A percentile compares a stretch with the other conserved stretches of the same genome.
phyloP scores from a whole-genome alignment of 1,139 yeast genomes.

The Pneumocystis carinii region DNA sequence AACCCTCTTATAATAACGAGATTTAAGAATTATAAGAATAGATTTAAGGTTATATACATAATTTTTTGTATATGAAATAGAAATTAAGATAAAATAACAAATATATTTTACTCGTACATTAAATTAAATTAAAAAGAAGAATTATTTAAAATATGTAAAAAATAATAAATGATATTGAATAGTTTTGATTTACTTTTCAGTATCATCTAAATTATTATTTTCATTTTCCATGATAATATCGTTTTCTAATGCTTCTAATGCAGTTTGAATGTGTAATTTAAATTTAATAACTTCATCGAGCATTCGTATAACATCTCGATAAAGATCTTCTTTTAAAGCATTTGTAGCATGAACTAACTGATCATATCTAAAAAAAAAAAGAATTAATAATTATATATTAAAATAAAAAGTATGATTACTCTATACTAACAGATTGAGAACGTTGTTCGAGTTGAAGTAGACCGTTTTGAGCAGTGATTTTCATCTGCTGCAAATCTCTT shows the following conservation, averaged over 20 bases:
- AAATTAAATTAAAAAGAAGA: constrained; percentile 22
- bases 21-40: no score
- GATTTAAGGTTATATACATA: not conserved
- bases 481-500: constrained; percentile 42
- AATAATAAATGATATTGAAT: constrained; percentile 6
- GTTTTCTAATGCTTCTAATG: constrained; percentile 41
- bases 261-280: constrained; percentile 48
- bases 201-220: constrained; percentile 1
- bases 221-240: constrained; percentile 23
- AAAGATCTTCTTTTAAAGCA: constrained; percentile 36
- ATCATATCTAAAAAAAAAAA: constrained; percentile 23
- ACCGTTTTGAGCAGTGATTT: constrained; percentile 40
- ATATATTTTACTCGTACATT: not conserved
- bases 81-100: not conserved
- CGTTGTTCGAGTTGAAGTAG: constrained; percentile 41
- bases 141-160: not conserved
- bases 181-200: constrained; percentile 5
- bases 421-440: constrained; percentile 40
- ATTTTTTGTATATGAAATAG: not conserved
- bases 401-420: constrained; percentile 18
- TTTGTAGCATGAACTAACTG: constrained; percentile 36
- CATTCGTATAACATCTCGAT: constrained; percentile 40
- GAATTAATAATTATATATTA: not conserved
- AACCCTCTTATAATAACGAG: no score
- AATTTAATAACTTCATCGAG: constrained; percentile 47